Base-by-base conservation (phyloP, 1,284 basidiomycete species). In the Cutaneotrichosporon curvatum region DNA sequence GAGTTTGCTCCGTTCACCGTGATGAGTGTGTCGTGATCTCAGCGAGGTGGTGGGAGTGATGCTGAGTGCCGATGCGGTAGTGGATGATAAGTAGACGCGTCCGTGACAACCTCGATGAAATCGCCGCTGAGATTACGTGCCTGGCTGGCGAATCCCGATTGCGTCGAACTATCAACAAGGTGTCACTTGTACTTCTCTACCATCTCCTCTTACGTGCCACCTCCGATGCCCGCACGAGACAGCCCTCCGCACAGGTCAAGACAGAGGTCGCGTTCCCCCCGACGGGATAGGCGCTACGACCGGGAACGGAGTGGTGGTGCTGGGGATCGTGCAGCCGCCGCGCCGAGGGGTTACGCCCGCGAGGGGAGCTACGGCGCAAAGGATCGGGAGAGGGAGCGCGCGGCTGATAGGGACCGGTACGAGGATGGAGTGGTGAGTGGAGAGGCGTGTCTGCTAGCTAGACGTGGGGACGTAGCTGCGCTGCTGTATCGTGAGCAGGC, bases 351-450 rank as follows among this genome's bases (percentile, higher is more conserved):
- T 7, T 28, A 28, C 25, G 53, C 50, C 37, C 36, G 47, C 34
- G 21, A 36, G 28, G 40, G 23, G 32, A 30, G 30, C 19, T 50
- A 54, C 37, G 39, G 36, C 8, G 45, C 48, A 4, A 45, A 28
- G 30, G 68, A 70, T 18, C 48, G 67, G 43, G 66, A 69, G 53
- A 51, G 43, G 48, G 69, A 68, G 54, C 57, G 65, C 37, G 59
- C 54, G 4, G 45, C 35, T 6, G 68, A 70, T 25, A 48, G 67
- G 45, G 62, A 64, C 36, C 48, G 61, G 39, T 68, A 63, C 47
- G 63, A 70, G 32, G 60, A 56, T 16, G 61, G 56, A 37, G 52
- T 49, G 2, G 54, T 53, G 36, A 41, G 48, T 31, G 57, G n/a
- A 59, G 38, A 47, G 44, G 31, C 31, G 51, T 42, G 1, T 14